These are phyloP conservation scores for Styphnolobium japonicum DNA, from an alignment of 306 rosid genomes.

Conservation along the genomic window DNA sequence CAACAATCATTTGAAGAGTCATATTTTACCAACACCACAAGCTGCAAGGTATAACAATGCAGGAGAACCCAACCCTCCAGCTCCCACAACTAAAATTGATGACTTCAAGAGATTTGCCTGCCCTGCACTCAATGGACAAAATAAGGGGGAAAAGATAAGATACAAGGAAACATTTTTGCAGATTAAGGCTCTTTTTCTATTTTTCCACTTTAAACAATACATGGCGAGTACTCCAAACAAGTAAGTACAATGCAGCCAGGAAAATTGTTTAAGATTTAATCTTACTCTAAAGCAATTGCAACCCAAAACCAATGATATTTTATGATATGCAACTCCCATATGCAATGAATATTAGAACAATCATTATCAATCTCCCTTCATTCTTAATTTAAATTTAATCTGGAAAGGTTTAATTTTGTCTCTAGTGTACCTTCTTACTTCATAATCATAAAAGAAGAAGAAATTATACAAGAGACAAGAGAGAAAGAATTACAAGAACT, in stretches of 20 bases:
- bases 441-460: too few species aligned
- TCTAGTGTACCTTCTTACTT: too few species aligned
- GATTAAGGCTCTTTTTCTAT: neutral
- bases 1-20: neutral
- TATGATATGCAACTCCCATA: neutral
- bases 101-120: slow-evolving; percentile 78
- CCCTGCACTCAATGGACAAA: slow-evolving; percentile 48
- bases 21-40: slow-evolving; percentile 74
- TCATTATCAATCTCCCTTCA: neutral
- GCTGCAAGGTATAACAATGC: slow-evolving; percentile 90
- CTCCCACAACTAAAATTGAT: slow-evolving; percentile 87
- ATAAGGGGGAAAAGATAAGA: too few species aligned
- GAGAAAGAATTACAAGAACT: too few species aligned
- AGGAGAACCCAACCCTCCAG: slow-evolving; percentile 96
- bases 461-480: too few species aligned
- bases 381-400: neutral
- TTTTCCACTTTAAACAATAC: neutral
- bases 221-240: neutral
- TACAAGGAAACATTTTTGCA: neutral
- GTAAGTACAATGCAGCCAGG: too few species aligned
- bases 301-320: neutral
- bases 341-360: neutral
- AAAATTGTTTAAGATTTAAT: too few species aligned
- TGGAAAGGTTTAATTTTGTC: too few species aligned
- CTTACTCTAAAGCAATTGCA: neutral